Evolutionary conservation across 768 basidiomycete genomes (phyloP).

Genomic region (Rhodotorula taiwanensis): DNA sequence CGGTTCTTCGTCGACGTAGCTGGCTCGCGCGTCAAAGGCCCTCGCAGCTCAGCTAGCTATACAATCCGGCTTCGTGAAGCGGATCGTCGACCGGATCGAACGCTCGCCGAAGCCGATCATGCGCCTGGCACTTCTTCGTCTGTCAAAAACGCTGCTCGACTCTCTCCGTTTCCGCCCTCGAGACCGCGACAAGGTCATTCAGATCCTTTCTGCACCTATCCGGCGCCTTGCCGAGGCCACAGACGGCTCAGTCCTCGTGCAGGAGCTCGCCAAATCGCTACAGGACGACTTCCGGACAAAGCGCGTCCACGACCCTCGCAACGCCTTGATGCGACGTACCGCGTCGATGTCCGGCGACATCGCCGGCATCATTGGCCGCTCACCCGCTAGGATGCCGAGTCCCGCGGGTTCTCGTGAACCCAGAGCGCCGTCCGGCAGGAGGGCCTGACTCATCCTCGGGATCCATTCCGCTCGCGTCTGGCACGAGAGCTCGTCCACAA

Average conservation of each 20-base stretch:
- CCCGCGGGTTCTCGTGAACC: neutral
- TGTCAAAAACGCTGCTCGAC: conserved; percentile 79
- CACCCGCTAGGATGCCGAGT: too few species aligned
- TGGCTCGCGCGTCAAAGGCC: conserved; percentile 67
- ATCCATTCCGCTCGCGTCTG: too few species aligned
- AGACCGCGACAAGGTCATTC: conserved; percentile 26
- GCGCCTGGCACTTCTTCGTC: conserved; percentile 77
- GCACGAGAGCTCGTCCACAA: too few species aligned
- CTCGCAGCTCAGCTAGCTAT: conserved; percentile 72
- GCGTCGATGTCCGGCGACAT: neutral
- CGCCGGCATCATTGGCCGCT: neutral
- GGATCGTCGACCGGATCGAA: conserved; percentile 72
- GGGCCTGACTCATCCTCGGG: too few species aligned
- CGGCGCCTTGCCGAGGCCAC: conserved; percentile 63
- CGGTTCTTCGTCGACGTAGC: conserved; percentile 6
- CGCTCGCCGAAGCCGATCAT: conserved; percentile 69
- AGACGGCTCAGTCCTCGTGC: conserved; percentile 84
- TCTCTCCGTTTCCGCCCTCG: conserved; percentile 5
- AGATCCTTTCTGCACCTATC: conserved; percentile 52
- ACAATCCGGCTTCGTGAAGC: conserved; percentile 72
- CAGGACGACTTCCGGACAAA: conserved; percentile 22
- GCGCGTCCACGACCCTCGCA: neutral
- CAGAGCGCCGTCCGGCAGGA: too few species aligned
- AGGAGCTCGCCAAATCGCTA: conserved; percentile 60
- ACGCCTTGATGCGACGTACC: neutral